Evolutionary conservation across 495 filamentous ascomycete species (phyloP), one percentile per base, ranked within the genome.

Genomic region (Staphylotrichum longicolle): DNA sequence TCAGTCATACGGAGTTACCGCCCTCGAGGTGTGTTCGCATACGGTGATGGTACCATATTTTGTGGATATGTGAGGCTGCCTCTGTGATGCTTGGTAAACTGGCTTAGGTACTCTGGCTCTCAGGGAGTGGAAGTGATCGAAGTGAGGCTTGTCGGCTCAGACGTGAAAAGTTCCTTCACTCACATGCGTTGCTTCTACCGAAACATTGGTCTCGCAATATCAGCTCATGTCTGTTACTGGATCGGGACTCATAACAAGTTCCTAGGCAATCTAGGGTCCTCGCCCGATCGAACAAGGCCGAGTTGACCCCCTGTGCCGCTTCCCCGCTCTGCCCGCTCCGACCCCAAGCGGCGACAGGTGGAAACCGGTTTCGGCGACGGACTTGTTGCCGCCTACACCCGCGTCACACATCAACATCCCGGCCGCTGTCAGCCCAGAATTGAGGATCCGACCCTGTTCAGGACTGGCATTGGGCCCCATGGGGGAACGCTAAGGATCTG

Each of bases 401-500:
- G 53, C 53, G 3, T 5, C 45, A 15, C 12, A 11, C 42, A n/a
- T 11, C n/a, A 12, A 15, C n/a, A 40, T n/a, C 35, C n/a, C 14
- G 7, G 15, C 11, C 51, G 37, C 37, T 40, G 41, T n/a, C 37
- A n/a, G 27, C 39, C 37, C 37, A 33, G 30, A 7, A 12, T 9
- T 5, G 53, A 10, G 20, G 40, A 55, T 55, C 40, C 53, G 15
- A 30, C 3, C 37, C 53, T 32, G 5, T 40, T 54, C 3, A 8
- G 34, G 51, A 39, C n/a, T 4, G 33, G 1, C 34, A 27, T 27
- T 27, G 20, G 15, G 5, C 4, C 9, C 3, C 9, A 5, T 54
- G 35, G 11, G 51, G n/a, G 20, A 37, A n/a, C 53, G 20, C 37
- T 55, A 55, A 44, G 39, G 53, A 55, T 11, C 7, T 42, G 39